These are phyloP conservation scores for Colletotrichum navitas DNA, from an alignment of 2,329 filamentous ascomycete genomes.

Conservation along the genomic window DNA sequence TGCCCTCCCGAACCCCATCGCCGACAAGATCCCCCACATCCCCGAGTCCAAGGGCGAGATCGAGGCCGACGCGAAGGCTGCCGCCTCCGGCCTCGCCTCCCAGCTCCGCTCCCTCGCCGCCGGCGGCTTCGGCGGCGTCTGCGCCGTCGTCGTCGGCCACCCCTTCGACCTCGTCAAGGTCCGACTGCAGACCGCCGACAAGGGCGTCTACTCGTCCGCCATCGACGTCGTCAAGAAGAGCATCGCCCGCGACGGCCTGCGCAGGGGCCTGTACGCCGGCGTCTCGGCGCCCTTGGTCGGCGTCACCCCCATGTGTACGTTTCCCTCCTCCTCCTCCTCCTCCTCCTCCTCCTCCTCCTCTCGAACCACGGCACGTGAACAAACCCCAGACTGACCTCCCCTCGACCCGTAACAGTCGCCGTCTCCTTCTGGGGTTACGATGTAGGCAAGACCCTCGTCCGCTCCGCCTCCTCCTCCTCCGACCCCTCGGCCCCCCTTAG, in stretches of 20 bases:
- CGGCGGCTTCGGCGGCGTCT: conserved; percentile 93
- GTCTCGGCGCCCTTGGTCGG: conserved; percentile 94
- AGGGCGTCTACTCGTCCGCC: conserved; percentile 89
- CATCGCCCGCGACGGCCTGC: conserved; percentile 85
- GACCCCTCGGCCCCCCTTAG: conserved; percentile 77
- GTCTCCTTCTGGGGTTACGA: conserved; percentile 91
- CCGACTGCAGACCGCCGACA: conserved; percentile 93
- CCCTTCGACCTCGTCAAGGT: conserved; percentile 99
- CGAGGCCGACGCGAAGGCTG: conserved; percentile 57
- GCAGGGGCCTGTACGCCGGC: conserved; percentile 91
- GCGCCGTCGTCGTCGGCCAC: conserved; percentile 93
- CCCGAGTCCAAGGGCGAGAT: conserved; percentile 60
- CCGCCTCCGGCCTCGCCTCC: conserved; percentile 54
- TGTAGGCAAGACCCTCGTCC: conserved; percentile 90
- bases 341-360: not conserved
- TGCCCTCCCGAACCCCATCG: conserved; percentile 51
- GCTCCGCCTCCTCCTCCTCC: conserved; percentile 66
- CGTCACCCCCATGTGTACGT: conserved; percentile 98
- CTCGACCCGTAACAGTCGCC: conserved; percentile 64
- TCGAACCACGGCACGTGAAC: not conserved
- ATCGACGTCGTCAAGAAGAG: conserved; percentile 93
- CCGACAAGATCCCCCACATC: conserved; percentile 57
- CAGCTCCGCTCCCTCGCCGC: conserved; percentile 86
- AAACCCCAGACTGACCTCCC: not conserved
- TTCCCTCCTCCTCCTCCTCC: not conserved